phyloP scores from a whole-genome alignment of 2,329 filamentous ascomycete genomes.

The Cladophialophora psammophila region DNA sequence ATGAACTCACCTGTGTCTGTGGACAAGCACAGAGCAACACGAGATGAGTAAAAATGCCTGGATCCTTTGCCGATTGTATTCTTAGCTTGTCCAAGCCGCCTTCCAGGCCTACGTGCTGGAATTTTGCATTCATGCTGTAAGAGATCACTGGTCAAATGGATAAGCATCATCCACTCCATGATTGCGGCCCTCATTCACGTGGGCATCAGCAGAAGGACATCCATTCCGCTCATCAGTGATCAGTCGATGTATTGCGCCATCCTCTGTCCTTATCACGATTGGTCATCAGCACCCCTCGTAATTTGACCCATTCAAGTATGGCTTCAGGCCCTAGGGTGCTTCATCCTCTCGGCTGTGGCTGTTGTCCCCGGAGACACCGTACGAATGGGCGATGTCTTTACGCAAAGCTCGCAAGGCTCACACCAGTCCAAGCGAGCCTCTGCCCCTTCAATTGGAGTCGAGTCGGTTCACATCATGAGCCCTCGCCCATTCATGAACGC shows the following conservation, averaged over 20 bases:
- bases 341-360: conserved; percentile 34
- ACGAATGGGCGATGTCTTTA: conserved; percentile 6
- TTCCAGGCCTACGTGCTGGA: conserved; percentile 1
- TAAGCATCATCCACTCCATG: not conserved
- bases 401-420: conserved; percentile 7
- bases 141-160: not conserved
- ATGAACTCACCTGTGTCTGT: conserved; percentile 16
- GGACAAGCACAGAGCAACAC: conserved; percentile 26
- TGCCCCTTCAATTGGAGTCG: not conserved
- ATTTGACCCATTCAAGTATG: conserved; percentile 28
- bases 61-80: conserved; percentile 17
- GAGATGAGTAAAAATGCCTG: conserved; percentile 12
- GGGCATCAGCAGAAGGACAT: conserved; percentile 20
- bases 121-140: conserved; percentile 19
- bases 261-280: conserved; percentile 21
- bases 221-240: conserved; percentile 6
- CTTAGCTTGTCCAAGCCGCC: conserved; percentile 6
- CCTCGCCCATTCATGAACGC: not conserved
- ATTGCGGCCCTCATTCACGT: conserved; percentile 3
- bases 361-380: conserved; percentile 27
- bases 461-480: not conserved
- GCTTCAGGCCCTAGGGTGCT: conserved; percentile 31
- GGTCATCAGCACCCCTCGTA: conserved; percentile 12
- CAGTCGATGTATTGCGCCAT: conserved; percentile 32
- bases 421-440: not conserved